Evolutionary conservation across 345 rosid species (phyloP).

Genomic region (Firmiana major): DNA sequence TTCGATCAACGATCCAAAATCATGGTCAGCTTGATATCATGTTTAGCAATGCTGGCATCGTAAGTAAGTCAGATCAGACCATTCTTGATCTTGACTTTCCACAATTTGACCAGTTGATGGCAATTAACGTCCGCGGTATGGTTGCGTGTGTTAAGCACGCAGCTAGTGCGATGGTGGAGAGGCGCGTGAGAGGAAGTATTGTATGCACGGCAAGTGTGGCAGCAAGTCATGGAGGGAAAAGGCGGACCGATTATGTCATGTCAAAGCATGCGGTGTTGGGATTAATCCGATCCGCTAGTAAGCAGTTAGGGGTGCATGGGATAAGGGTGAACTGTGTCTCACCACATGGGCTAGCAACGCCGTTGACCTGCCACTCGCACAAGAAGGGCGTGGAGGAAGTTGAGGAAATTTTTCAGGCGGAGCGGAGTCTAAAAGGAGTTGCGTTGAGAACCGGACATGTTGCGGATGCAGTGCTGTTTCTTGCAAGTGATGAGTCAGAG

Average conservation of each 20-base stretch:
- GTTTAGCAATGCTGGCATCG: slow-evolving; percentile 9
- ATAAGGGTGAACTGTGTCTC: slow-evolving; percentile 12
- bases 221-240: neutral
- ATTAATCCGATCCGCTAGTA: neutral
- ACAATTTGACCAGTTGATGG: neutral
- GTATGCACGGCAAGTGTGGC: slow-evolving; percentile 4
- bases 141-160: slow-evolving; percentile 11
- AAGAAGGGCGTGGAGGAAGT: neutral
- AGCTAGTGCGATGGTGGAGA: slow-evolving; percentile 9
- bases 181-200: slow-evolving; percentile 4
- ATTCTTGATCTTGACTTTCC: slow-evolving; percentile 6
- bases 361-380: neutral
- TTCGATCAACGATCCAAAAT: neutral
- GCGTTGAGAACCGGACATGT: neutral
- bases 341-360: slow-evolving; percentile 8
- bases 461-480: slow-evolving; percentile 8
- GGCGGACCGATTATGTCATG: slow-evolving; percentile 5
- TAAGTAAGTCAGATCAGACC: neutral
- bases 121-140: slow-evolving; percentile 6
- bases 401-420: neutral
- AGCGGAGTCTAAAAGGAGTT: neutral
- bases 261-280: slow-evolving; percentile 13
- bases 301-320: slow-evolving; percentile 8
- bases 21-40: slow-evolving; percentile 12
- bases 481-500: neutral